phyloP scores from a whole-genome alignment of 768 basidiomycete genomes.

The Rhizopogon vesiculosus region DNA sequence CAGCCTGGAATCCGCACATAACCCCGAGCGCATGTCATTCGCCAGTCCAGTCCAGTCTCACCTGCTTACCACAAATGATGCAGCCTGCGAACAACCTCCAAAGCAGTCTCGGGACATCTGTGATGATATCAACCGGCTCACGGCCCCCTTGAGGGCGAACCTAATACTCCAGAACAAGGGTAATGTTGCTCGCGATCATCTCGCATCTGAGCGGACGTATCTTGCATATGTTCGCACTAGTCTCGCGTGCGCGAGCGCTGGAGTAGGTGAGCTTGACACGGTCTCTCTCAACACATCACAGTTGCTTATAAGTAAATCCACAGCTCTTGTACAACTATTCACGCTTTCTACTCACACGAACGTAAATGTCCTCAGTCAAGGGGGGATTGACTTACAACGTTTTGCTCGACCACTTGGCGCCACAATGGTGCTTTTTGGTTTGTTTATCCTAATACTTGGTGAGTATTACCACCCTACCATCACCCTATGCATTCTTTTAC shows the following conservation, averaged over 20 bases:
- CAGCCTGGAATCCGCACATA: not conserved
- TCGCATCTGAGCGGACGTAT: constrained; percentile 61
- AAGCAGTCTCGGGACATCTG: not conserved
- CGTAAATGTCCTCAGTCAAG: not conserved
- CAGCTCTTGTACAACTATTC: constrained; percentile 57
- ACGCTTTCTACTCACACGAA: constrained; percentile 26
- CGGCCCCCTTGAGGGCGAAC: constrained; percentile 13
- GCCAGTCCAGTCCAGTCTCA: not conserved
- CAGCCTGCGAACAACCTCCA: not conserved
- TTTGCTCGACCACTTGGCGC: constrained; percentile 53
- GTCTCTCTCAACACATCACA: not conserved
- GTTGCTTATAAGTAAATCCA: not conserved
- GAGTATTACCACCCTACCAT: constrained; percentile 11
- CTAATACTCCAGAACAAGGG: constrained; percentile 52
- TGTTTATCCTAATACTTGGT: constrained; percentile 47
- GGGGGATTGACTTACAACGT: constrained; percentile 10
- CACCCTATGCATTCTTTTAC: not conserved
- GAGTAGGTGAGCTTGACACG: constrained; percentile 42
- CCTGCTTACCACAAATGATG: not conserved
- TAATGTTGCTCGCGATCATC: constrained; percentile 60
- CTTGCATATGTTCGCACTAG: constrained; percentile 64
- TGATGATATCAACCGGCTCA: not conserved
- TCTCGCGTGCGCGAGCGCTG: constrained; percentile 51
- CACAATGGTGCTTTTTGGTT: constrained; percentile 38
- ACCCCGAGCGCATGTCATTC: not conserved